Percentiles rank a stretch among this genome's conserved stretches.
phyloP scores from a whole-genome alignment of 2,329 filamentous ascomycete genomes.

The Aureobasidium sp. region DNA sequence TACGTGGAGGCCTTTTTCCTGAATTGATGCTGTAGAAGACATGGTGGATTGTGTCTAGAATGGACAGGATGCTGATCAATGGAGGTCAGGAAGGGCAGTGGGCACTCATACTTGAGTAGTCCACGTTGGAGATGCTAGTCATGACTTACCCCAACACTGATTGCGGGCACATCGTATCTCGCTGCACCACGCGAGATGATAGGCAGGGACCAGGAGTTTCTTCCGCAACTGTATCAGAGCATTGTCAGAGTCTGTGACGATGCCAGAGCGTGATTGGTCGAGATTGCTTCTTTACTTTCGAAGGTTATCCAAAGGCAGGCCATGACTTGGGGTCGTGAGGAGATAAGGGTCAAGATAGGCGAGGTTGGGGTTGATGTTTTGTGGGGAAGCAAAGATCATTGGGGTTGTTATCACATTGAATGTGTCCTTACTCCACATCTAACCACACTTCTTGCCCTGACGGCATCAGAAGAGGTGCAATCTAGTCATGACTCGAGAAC shows the following conservation, averaged over 20 bases:
- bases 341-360: conserved; percentile 9
- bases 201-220: background rate
- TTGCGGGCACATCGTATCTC: background rate
- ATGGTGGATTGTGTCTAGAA: background rate
- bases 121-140: background rate
- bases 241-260: background rate
- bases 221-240: background rate
- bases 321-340: background rate
- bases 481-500: background rate
- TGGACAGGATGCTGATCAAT: background rate
- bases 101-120: background rate
- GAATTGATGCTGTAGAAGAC: background rate
- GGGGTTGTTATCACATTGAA: background rate
- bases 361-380: background rate
- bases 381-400: background rate
- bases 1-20: background rate
- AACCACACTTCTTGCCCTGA: background rate
- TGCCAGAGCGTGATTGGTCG: background rate
- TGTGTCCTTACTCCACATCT: background rate
- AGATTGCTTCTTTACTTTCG: background rate
- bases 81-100: background rate
- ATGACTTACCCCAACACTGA: background rate
- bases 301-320: background rate
- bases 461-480: background rate
- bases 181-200: background rate